Percentiles rank a stretch among this genome's conserved stretches.
These are phyloP conservation scores for Plasmodiophora brassicae DNA, from an alignment of 208 protist species.

Conservation along the genomic window DNA sequence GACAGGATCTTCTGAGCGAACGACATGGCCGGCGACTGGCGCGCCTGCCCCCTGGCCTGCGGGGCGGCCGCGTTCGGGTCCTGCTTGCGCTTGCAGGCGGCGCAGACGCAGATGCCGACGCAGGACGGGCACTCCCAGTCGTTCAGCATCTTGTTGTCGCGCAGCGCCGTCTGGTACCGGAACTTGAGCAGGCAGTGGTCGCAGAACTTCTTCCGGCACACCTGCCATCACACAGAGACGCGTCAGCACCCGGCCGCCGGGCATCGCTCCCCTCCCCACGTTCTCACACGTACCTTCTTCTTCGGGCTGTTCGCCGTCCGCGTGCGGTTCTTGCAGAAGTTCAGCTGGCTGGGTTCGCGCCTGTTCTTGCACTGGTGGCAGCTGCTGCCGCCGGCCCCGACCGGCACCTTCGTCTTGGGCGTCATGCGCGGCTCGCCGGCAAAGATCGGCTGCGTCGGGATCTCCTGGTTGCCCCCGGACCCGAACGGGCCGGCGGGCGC, in stretches of 20 bases:
- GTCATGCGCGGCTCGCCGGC: neutral
- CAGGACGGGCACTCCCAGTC: slow-evolving; percentile 38
- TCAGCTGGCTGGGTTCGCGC: slow-evolving; percentile 22
- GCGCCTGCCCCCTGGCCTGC: neutral
- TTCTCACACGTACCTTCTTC: neutral
- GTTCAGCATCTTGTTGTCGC: neutral
- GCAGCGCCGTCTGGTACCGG: neutral
- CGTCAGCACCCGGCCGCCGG: no score
- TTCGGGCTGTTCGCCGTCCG: neutral
- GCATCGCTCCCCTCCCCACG: neutral
- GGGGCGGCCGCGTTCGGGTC: no score
- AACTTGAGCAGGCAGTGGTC: slow-evolving; percentile 44
- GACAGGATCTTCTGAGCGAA: slow-evolving; percentile 10
- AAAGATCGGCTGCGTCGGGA: no score
- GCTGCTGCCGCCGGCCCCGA: slow-evolving; percentile 29
- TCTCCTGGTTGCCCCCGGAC: no score
- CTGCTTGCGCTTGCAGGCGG: slow-evolving; percentile 35
- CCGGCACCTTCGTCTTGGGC: slow-evolving; percentile 22
- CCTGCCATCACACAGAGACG: neutral
- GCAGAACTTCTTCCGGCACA: slow-evolving; percentile 43
- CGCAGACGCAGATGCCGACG: slow-evolving; percentile 36
- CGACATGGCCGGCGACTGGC: neutral
- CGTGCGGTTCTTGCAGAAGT: slow-evolving; percentile 21
- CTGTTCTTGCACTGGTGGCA: slow-evolving; percentile 45
- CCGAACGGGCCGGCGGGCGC: no score